Evolutionary conservation across 1,284 basidiomycete genomes (phyloP).

Genomic region (Paramarasmius palmivorus): DNA sequence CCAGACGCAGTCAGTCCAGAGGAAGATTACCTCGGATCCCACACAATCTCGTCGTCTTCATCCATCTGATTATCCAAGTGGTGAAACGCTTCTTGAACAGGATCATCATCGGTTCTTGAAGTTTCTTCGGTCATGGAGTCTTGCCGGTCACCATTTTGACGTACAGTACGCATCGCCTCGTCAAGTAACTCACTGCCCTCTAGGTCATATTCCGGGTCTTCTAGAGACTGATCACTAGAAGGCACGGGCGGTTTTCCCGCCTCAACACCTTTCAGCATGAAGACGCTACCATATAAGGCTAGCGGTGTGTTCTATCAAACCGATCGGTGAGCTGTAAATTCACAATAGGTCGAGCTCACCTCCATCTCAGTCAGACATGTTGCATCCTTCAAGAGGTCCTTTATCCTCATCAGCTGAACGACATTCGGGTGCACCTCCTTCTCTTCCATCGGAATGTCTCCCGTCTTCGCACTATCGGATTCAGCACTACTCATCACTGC

Average conservation of each 20-base stretch:
- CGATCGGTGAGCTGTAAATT: slow-evolving; percentile 7
- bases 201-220: slow-evolving; percentile 7
- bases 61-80: slow-evolving; percentile 48
- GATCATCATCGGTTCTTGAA: slow-evolving; percentile 79
- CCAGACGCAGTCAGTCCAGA: background rate
- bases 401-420: slow-evolving; percentile 92
- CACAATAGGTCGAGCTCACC: slow-evolving; percentile 36
- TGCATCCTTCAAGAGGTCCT: slow-evolving; percentile 82
- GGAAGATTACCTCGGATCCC: slow-evolving; percentile 52
- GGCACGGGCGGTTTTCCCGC: slow-evolving; percentile 17
- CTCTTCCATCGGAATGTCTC: slow-evolving; percentile 21
- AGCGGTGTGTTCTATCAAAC: slow-evolving; percentile 43
- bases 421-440: slow-evolving; percentile 89
- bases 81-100: slow-evolving; percentile 74
- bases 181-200: background rate
- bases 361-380: slow-evolving; percentile 58
- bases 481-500: slow-evolving; percentile 7
- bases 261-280: slow-evolving; percentile 31
- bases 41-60: slow-evolving; percentile 67
- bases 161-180: slow-evolving; percentile 33
- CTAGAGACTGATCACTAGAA: slow-evolving; percentile 4
- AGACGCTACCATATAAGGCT: slow-evolving; percentile 31
- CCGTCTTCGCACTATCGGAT: slow-evolving; percentile 1
- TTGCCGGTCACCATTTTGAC: too few species aligned
- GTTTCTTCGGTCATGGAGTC: slow-evolving; percentile 67